Evolutionary conservation across 495 filamentous ascomycete genomes (phyloP).

Genomic region (Pyrenopolyporus hunteri): DNA sequence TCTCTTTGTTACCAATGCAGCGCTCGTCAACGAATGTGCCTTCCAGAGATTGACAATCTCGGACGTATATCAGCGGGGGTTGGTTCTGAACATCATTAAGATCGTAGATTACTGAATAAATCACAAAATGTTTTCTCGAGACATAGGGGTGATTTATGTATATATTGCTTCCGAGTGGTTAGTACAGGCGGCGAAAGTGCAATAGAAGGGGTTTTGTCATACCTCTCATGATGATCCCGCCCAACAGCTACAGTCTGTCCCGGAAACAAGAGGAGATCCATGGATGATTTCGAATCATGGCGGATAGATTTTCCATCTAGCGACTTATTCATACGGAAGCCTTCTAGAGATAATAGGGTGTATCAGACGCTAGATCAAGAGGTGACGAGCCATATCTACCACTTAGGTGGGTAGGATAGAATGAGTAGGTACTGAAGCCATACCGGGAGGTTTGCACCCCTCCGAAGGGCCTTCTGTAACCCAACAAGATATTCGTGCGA

Average conservation of each 20-base stretch:
- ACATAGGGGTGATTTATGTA: conserved; percentile 51
- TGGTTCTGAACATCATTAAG: conserved; percentile 45
- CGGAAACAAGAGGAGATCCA: conserved; percentile 16
- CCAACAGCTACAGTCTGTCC: conserved; percentile 38
- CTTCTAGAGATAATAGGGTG: background rate
- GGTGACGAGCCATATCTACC: background rate
- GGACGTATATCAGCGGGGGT: conserved; percentile 63
- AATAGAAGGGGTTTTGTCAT: conserved; percentile 8
- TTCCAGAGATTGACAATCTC: conserved; percentile 63
- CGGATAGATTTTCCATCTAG: conserved; percentile 9
- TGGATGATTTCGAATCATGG: conserved; percentile 6
- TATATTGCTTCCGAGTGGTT: conserved; percentile 46
- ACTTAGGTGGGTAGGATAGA: no score
- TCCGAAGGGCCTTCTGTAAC: conserved; percentile 1
- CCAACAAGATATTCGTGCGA: conserved; percentile 38
- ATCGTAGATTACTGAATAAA: conserved; percentile 65
- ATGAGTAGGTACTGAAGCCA: background rate
- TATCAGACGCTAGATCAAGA: background rate
- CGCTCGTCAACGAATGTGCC: conserved; percentile 60
- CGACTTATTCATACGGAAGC: background rate
- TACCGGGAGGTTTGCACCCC: conserved; percentile 27
- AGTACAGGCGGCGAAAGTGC: background rate
- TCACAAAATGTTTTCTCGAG: conserved; percentile 65
- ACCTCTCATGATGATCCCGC: conserved; percentile 43
- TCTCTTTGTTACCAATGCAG: conserved; percentile 47